Evolutionary conservation across 2,329 filamentous ascomycete genomes (phyloP).

Genomic region (Exophiala xenobiotica): DNA sequence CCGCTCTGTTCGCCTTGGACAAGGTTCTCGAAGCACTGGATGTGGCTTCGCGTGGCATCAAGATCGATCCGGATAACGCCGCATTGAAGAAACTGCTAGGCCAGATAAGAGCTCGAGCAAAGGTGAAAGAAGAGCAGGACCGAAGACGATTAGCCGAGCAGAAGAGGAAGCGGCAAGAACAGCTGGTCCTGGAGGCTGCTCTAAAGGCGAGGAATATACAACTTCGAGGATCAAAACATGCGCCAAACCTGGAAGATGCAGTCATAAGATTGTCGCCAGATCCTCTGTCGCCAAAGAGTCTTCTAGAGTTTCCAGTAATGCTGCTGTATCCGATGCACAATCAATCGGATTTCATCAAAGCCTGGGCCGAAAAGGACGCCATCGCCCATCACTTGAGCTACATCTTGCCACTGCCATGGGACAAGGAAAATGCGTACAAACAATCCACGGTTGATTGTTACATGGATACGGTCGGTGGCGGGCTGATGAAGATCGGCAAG

Average conservation of each 20-base stretch:
- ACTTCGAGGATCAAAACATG: slow-evolving; percentile 64
- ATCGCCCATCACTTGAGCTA: slow-evolving; percentile 78
- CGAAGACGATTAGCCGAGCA: slow-evolving; percentile 55
- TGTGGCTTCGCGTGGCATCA: slow-evolving; percentile 70
- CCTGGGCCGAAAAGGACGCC: slow-evolving; percentile 73
- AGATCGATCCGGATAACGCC: slow-evolving; percentile 68
- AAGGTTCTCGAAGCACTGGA: slow-evolving; percentile 79
- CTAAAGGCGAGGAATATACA: slow-evolving; percentile 69
- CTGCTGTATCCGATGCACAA: slow-evolving; percentile 80
- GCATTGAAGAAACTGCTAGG: slow-evolving; percentile 61
- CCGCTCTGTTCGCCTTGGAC: slow-evolving; percentile 74
- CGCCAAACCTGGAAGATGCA: slow-evolving; percentile 87
- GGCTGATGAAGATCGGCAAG: slow-evolving; percentile 85
- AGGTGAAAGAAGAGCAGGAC: slow-evolving; percentile 56
- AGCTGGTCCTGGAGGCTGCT: slow-evolving; percentile 63
- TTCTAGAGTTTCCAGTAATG: slow-evolving; percentile 73
- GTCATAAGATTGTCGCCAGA: slow-evolving; percentile 68
- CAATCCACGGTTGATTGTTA: slow-evolving; percentile 74
- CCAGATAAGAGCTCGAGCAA: slow-evolving; percentile 63
- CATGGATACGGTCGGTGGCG: slow-evolving; percentile 77
- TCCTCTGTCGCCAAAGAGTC: slow-evolving; percentile 68
- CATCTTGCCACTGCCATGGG: slow-evolving; percentile 88
- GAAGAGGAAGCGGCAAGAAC: slow-evolving; percentile 52
- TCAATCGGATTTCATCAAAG: slow-evolving; percentile 88
- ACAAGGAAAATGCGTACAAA: slow-evolving; percentile 65